Base-by-base conservation (phyloP, 83 land plant genomes). In the Thuja plicata region DNA sequence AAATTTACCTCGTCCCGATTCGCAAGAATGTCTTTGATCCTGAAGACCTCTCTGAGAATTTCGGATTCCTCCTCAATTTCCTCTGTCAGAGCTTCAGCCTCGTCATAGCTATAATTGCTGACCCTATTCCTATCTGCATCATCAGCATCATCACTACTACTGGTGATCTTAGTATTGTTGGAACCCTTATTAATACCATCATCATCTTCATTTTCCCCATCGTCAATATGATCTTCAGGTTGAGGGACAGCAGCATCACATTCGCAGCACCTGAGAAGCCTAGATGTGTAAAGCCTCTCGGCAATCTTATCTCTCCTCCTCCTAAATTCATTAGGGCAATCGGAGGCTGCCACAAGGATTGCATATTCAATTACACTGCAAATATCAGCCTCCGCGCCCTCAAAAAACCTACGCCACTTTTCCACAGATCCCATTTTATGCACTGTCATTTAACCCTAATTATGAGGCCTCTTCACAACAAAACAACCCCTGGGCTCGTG, bases 51-150 rank as follows among this genome's bases (percentile, higher is more conserved):
- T 1, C 77, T 91, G 57, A 90, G 70, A 87, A 85, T 41, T 87
- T 90, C 89, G 77, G 76, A 73, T 90, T 91, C 92, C 57, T 95
- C 95, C 40, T 96, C 96, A 80, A 96, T 93, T 88, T 94, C 96
- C 87, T 94, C 92, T 13, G 95, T 95, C 86, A 96, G 91, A n/a
- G 96, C 97, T 87, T 94, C 95, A 3, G 93, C 96, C 71, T 96
- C 96, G 30, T 92, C 93, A 82, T 86, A 91, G 88, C 93, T 93
- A 84, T 80, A 90, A 86, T 89, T 91, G 80, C 91, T 92, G 24
- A 91, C 83, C 40, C 87, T 88, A 84, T 35, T 43, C 76, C 57
- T 80, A 24, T 81, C 91, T 21, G 88, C 70, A 55, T 62, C 92
- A 15, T 38, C 88, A 24, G 77, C 78, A 55, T 62, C 92, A 15